A percentile compares a stretch with the other conserved stretches of the same genome.
phyloP scores from a whole-genome alignment of 305 asterid species.

The Salvia sclarea region DNA sequence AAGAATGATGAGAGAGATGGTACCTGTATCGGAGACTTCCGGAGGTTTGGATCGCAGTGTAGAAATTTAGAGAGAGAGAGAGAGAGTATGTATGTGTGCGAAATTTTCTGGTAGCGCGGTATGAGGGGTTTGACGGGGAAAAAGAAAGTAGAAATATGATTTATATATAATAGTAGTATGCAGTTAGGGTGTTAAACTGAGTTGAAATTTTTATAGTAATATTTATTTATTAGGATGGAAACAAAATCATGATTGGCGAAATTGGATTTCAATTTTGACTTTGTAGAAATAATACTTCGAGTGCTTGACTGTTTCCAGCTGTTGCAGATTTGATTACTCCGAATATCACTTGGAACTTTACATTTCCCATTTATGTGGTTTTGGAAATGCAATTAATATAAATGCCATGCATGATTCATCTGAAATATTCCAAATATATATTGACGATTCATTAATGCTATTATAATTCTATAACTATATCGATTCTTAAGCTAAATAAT shows the following conservation, averaged over 20 bases:
- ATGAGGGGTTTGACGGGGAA: background rate
- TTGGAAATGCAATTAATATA: background rate
- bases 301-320: background rate
- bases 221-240: background rate
- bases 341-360: background rate
- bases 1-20: background rate
- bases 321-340: background rate
- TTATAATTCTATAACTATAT: background rate
- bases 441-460: background rate
- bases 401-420: background rate
- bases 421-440: background rate
- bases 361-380: background rate
- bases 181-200: background rate
- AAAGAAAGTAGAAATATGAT: background rate
- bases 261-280: background rate
- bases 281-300: background rate
- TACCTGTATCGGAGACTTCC: conserved; percentile 22
- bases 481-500: background rate
- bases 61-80: background rate
- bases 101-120: background rate
- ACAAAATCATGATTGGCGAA: background rate
- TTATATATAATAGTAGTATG: no score
- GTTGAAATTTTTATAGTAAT: background rate
- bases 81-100: background rate
- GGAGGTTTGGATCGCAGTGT: background rate